These are phyloP conservation scores for Tanacetum coccineum DNA, from an alignment of 129 eudicot species.

Conservation along the genomic window DNA sequence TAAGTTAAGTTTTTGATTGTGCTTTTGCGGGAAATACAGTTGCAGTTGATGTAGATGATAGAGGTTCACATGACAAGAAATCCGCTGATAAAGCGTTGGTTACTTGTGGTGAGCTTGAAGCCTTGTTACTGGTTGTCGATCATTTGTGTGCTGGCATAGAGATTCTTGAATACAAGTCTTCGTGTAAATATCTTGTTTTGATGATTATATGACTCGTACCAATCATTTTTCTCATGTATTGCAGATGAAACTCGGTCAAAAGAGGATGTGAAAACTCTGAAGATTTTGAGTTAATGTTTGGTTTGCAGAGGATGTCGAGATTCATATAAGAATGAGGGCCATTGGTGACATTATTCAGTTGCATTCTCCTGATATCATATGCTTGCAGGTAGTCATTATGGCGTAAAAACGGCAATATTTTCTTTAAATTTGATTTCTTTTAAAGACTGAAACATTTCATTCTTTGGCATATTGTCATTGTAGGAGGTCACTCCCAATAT, in stretches of 20 bases:
- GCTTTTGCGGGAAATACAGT: too few species aligned
- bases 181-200: too few species aligned
- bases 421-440: too few species aligned
- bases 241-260: too few species aligned
- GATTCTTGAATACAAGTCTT: too few species aligned
- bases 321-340: constrained; percentile 14
- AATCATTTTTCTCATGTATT: too few species aligned
- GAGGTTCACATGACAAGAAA: not conserved
- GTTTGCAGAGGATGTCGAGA: constrained; percentile 15
- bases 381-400: constrained; percentile 60
- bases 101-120: not conserved
- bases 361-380: constrained; percentile 78
- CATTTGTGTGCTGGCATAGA: not conserved
- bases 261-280: too few species aligned
- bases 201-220: too few species aligned
- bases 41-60: too few species aligned
- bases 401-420: too few species aligned
- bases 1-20: too few species aligned
- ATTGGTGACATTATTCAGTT: constrained; percentile 68
- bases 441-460: not conserved
- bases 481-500: constrained; percentile 85
- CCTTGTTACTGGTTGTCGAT: not conserved
- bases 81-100: not conserved
- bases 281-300: too few species aligned
- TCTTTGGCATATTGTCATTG: constrained; percentile 5